Percentiles rank a stretch among this genome's conserved stretches.
Evolutionary conservation across 257 asterid genomes (phyloP).

Genomic region (Solanum medicagineum): DNA sequence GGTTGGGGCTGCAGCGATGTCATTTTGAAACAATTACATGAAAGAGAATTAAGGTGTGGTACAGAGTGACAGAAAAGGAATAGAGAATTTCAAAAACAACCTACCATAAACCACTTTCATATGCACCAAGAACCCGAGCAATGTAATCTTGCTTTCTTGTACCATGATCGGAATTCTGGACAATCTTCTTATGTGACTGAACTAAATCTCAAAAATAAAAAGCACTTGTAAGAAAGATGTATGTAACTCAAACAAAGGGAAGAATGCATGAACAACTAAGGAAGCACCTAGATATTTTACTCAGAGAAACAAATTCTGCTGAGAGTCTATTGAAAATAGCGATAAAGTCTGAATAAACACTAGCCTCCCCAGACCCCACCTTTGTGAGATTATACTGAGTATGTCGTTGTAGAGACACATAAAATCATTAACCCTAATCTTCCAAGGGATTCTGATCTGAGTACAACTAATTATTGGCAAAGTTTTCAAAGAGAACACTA

Average conservation of each 20-base stretch:
- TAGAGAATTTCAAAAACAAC: conserved; percentile 1
- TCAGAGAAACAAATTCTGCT: background rate
- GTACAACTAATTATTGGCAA: background rate
- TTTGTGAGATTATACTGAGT: background rate
- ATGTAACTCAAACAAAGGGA: background rate
- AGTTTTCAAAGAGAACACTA: background rate
- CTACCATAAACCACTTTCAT: conserved; percentile 46
- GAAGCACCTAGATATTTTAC: background rate
- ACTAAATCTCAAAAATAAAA: conserved; percentile 6
- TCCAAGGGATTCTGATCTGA: background rate
- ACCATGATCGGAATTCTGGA: conserved; percentile 20
- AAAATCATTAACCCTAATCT: background rate
- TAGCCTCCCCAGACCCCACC: background rate
- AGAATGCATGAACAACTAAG: background rate
- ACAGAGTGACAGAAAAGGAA: background rate
- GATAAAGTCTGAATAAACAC: background rate
- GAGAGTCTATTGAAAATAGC: background rate
- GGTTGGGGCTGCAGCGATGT: conserved; percentile 43
- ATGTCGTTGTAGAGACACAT: background rate
- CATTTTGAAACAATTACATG: conserved; percentile 4
- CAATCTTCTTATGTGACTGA: conserved; percentile 6
- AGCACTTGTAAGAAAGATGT: background rate
- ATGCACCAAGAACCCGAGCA: conserved; percentile 40
- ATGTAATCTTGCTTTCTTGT: conserved; percentile 58
- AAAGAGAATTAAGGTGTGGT: background rate